Evolutionary conservation across 768 basidiomycete species (phyloP), one percentile per base, ranked within the genome.

Genomic region (Macrolepiota dolichaula): DNA sequence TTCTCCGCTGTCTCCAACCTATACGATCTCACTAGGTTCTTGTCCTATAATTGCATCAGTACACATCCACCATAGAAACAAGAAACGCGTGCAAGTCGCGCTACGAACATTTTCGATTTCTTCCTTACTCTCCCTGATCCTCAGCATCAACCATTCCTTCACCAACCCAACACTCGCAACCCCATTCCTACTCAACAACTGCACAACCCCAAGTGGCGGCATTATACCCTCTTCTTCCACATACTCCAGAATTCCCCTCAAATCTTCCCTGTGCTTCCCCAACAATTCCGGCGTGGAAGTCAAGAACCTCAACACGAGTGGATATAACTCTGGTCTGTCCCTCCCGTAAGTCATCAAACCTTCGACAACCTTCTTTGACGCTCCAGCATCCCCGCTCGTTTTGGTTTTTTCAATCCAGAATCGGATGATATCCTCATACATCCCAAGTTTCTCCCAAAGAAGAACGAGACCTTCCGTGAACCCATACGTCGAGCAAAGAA

Each of bases 341-440:
- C 70, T 66, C 0, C 95, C 96, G 67, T 98, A 96, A 51, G 80
- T 75, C 57, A 81, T 81, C 0, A 98, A 82, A 44, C 89, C 85
- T 5, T 79, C 73, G 15, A 97, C 76, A 2, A 96, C 91, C 65
- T 88, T 80, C 10, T 66, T 74, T 1, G 81, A 80, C 19, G 81
- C 80, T 12, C 64, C 69, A 6, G 70, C 62, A 2, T 62, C 57
- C 10, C 74, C 80, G 38, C 77, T 76, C 29, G 7, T 32, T 17
- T 69, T 74, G 60, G 89, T 80, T 62, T 81, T 81, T 61, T 92
- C 90, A 84, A 96, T 96, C 89, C 90, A 94, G 76, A 92, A 97
- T 24, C 95, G 84, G 29, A 98, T 70, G 50, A 98, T 87, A 65
- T 97, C 96, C 67, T 98, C 96, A 70, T 94, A 92, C 96, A 97